These are phyloP conservation scores for Rubia yunnanensis DNA, from an alignment of 257 asterid species.

Conservation along the genomic window DNA sequence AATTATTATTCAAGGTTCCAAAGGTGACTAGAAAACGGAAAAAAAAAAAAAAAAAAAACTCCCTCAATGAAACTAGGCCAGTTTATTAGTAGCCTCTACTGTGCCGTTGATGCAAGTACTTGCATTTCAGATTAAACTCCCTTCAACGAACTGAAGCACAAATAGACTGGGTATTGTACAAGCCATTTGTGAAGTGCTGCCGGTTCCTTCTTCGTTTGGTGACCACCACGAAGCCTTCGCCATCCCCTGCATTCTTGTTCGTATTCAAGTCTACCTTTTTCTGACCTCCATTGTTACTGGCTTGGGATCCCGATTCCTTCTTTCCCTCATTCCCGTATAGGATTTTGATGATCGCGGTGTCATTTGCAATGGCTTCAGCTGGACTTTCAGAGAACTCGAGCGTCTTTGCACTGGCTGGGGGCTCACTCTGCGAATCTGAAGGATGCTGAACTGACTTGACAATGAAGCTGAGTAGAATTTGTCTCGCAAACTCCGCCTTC, in stretches of 20 bases:
- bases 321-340: constrained; percentile 51
- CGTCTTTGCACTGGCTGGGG: constrained; percentile 38
- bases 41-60: no score
- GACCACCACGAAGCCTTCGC: constrained; percentile 88
- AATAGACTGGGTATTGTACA: constrained; percentile 71
- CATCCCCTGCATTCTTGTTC: constrained; percentile 40
- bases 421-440: constrained; percentile 39
- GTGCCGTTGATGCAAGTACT: not conserved
- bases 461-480: constrained; percentile 84
- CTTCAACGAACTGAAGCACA: constrained; percentile 79
- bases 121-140: not conserved
- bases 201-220: constrained; percentile 77
- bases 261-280: constrained; percentile 26
- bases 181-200: constrained; percentile 64
- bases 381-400: constrained; percentile 39
- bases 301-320: constrained; percentile 22
- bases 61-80: not conserved
- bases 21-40: not conserved
- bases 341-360: constrained; percentile 68
- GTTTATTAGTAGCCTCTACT: not conserved
- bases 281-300: constrained; percentile 19
- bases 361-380: constrained; percentile 73
- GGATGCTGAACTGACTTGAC: constrained; percentile 77
- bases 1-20: not conserved
- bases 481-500: constrained; percentile 86